Percentiles rank a stretch among this genome's conserved stretches.
phyloP scores from a whole-genome alignment of 805 yeast species.

The Babjeviella inositovora region DNA sequence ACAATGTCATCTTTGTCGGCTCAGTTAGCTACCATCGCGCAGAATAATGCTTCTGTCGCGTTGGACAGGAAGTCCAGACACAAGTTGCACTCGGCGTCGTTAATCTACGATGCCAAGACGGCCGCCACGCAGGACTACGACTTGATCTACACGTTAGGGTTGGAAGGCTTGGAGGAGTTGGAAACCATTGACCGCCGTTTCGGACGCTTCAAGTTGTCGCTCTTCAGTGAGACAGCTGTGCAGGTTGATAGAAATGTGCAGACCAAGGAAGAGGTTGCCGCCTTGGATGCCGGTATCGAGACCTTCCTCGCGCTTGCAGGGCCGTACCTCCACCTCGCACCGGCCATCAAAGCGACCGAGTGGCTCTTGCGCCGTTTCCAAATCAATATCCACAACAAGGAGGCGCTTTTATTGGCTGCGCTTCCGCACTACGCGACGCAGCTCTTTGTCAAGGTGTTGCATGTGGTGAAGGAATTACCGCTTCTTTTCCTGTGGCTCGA shows the following conservation, averaged over 20 bases:
- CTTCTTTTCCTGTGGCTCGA: constrained; percentile 58
- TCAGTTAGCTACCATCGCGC: constrained; percentile 62
- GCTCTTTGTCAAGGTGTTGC: constrained; percentile 59
- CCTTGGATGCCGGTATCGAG: constrained; percentile 58
- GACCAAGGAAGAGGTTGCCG: constrained; percentile 58
- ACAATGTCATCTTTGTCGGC: constrained; percentile 54
- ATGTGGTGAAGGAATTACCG: constrained; percentile 65
- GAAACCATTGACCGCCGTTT: constrained; percentile 64
- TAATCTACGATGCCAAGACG: constrained; percentile 68
- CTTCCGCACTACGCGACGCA: constrained; percentile 72
- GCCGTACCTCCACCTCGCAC: constrained; percentile 60
- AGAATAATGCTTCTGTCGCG: constrained; percentile 52
- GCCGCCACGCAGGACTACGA: constrained; percentile 96
- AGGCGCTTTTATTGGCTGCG: constrained; percentile 49
- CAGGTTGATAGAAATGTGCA: constrained; percentile 72
- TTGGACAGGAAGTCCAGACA: constrained; percentile 79
- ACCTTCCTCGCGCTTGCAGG: constrained; percentile 62
- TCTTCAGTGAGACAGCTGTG: constrained; percentile 75
- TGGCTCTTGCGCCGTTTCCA: constrained; percentile 91
- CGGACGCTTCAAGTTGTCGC: constrained; percentile 44
- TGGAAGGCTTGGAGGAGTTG: constrained; percentile 65
- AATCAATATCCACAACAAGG: constrained; percentile 69
- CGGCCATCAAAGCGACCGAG: constrained; percentile 73
- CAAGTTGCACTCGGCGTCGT: constrained; percentile 76
- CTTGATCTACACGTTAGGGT: constrained; percentile 51